Evolutionary conservation across 2,329 filamentous ascomycete species (phyloP), one percentile per base, ranked within the genome.

Genomic region (Aureobasidium sp.): DNA sequence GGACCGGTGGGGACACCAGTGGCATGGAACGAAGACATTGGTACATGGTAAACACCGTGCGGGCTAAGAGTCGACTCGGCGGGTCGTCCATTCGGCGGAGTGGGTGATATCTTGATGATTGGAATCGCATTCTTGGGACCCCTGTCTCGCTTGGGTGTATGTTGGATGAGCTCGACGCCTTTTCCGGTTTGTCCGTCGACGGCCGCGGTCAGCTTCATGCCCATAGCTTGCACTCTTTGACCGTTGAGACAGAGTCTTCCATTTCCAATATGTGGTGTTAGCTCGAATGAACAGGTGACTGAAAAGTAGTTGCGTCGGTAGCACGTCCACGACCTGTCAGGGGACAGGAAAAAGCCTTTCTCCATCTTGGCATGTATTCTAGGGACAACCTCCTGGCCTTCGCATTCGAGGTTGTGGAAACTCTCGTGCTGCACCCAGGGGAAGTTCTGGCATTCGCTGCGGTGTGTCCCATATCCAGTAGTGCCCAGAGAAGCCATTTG

Each of bases 251-350:
- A 88, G 1, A 86, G 74, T 27, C 84, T 80, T 17, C 75, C 74
- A 10, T 82, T 77, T 60, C 67, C 78, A 71, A 69, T 78, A 78
- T 75, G 86, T 74, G 88, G 88, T 42, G 79, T 78, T 25, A 96
- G 76, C 13, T 81, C 81, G 73, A 87, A 96, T 3, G 87, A 89
- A 71, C 89, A 93, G 55, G 86, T 84, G 57, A 94, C 90, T 0
- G 89, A 87, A 71, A 96, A 94, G 74, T 96, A 96, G 71, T 96
- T 96, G 45, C 92, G 82, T 35, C 91, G 82, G 71, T 96, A 96
- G 75, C 91, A 95, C 0, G 91, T 96, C 90, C 90, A 96, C 67
- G 92, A 89, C 19, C 83, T 80, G 60, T 95, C 91, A 17, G 65
- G 60, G 3, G 81, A 82, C 37, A 77, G 77, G 70, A 96, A 95